phyloP scores from a whole-genome alignment of 139 green algal species.

The Astrephomene gubernaculifera region DNA sequence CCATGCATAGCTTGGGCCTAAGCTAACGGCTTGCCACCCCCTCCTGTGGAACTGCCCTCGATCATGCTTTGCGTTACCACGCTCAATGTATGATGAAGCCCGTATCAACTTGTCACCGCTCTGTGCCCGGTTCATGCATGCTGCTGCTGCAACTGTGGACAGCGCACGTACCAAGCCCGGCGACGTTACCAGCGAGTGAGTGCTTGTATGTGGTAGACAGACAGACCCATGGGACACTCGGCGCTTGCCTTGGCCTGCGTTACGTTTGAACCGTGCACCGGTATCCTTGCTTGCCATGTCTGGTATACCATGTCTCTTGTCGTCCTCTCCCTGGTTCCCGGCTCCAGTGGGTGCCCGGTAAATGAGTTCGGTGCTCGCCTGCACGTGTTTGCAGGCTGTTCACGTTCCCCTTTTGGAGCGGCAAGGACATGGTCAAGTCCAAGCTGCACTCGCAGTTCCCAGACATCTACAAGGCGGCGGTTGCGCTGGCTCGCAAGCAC shows the following conservation, averaged over 20 bases:
- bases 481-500: neutral
- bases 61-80: no score
- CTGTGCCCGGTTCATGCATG: no score
- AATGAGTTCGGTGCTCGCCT: no score
- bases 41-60: neutral
- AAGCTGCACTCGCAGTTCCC: conserved; percentile 28
- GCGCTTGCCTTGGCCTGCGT: neutral
- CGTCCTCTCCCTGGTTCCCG: no score
- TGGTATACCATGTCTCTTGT: neutral
- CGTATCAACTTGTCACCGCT: neutral
- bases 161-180: no score
- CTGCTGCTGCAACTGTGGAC: no score
- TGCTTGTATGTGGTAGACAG: no score
- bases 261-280: neutral
- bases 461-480: conserved; percentile 15
- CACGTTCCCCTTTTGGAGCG: conserved; percentile 31
- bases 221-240: no score
- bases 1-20: no score
- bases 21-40: neutral
- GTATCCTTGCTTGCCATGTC: neutral
- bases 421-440: conserved; percentile 35
- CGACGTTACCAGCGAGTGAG: no score
- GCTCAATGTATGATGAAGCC: neutral
- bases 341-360: no score
- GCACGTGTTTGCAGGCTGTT: conserved; percentile 3